Evolutionary conservation across 2,329 filamentous ascomycete species (phyloP).

Genomic region (Cladosporium austrohemisphaericum): DNA sequence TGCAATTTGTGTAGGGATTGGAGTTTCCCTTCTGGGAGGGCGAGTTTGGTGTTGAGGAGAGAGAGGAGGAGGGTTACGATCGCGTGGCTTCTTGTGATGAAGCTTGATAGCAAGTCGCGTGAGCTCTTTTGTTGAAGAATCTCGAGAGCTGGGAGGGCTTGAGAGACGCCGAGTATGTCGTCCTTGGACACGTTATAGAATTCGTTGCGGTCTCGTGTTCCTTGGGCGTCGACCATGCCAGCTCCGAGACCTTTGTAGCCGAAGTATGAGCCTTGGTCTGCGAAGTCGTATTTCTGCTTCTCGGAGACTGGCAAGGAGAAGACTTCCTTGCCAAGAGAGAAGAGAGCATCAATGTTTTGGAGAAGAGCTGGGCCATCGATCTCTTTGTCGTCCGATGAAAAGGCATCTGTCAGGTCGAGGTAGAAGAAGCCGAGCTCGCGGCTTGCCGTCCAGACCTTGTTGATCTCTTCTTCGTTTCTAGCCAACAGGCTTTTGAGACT

Average conservation of each 20-base stretch:
- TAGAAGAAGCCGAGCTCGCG: constrained; percentile 56
- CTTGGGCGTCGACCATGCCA: constrained; percentile 45
- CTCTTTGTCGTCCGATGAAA: background rate
- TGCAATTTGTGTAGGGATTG: constrained; percentile 45
- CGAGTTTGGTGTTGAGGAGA: constrained; percentile 44
- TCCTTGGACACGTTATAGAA: constrained; percentile 57
- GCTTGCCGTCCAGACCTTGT: constrained; percentile 38
- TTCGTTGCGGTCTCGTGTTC: constrained; percentile 51
- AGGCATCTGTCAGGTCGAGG: constrained; percentile 42
- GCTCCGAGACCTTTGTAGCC: constrained; percentile 41
- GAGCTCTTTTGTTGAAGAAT: constrained; percentile 37
- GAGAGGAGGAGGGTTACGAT: constrained; percentile 45
- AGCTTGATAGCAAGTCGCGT: constrained; percentile 39
- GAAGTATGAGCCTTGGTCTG: constrained; percentile 48
- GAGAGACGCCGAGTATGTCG: constrained; percentile 44
- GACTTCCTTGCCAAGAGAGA: constrained; percentile 43
- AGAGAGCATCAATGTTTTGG: constrained; percentile 43
- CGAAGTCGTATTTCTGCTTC: constrained; percentile 54
- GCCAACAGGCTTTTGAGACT: constrained; percentile 35
- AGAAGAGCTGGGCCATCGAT: constrained; percentile 41
- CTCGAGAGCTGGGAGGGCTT: constrained; percentile 41
- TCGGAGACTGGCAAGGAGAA: constrained; percentile 50
- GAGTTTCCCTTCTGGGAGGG: constrained; percentile 41
- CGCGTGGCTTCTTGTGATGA: constrained; percentile 44
- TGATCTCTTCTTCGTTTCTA: constrained; percentile 32